Evolutionary conservation across 2,329 filamentous ascomycete genomes (phyloP).

Genomic region (Colletotrichum spaethianum): DNA sequence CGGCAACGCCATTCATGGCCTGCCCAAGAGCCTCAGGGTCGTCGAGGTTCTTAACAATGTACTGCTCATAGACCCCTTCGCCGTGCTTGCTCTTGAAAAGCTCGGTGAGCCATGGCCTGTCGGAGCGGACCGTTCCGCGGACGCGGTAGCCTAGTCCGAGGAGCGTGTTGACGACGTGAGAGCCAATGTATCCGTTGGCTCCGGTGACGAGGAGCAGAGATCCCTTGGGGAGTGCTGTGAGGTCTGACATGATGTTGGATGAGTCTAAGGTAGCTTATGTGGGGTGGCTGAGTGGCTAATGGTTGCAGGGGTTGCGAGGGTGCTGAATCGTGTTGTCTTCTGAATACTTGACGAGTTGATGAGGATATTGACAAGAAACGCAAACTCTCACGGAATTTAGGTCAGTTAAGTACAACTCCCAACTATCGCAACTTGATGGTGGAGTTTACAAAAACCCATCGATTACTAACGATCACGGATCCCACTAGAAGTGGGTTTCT

Average conservation of each 20-base stretch:
- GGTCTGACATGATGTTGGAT: conserved; percentile 19
- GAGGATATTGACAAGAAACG: neutral
- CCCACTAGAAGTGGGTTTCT: neutral
- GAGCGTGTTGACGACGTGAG: conserved; percentile 55
- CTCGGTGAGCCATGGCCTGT: conserved; percentile 50
- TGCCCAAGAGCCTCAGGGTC: conserved; percentile 46
- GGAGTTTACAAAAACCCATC: neutral
- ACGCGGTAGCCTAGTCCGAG: conserved; percentile 58
- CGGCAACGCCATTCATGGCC: conserved; percentile 46
- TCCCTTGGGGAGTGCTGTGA: conserved; percentile 45
- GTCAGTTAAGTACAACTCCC: neutral
- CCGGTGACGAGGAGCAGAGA: conserved; percentile 59
- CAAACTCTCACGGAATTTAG: no score
- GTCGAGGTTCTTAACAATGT: conserved; percentile 52
- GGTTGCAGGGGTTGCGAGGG: neutral
- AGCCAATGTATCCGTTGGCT: conserved; percentile 58
- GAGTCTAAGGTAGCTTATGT: neutral
- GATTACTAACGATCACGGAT: conserved; percentile 9
- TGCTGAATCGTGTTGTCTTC: neutral
- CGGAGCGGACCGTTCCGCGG: conserved; percentile 59
- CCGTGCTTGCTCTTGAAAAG: conserved; percentile 51
- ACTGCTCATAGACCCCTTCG: conserved; percentile 51
- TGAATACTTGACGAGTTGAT: neutral
- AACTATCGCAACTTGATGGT: neutral
- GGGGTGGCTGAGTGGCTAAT: neutral